These are phyloP conservation scores for Geosmithia putterillii DNA, from an alignment of 2,329 filamentous ascomycete species.

Conservation along the genomic window DNA sequence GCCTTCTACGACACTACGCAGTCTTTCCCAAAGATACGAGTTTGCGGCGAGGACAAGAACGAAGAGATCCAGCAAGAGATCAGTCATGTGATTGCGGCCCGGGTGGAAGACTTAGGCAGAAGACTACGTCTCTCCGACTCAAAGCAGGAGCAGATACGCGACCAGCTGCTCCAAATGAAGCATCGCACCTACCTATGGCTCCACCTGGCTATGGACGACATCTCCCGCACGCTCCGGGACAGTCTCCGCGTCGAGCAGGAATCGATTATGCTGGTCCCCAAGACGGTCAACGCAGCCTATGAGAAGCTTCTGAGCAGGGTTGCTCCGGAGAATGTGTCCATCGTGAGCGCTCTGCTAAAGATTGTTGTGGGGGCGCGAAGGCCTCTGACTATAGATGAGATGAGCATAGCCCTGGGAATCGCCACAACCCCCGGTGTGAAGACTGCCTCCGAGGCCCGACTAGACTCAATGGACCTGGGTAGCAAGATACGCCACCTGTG, in stretches of 20 bases:
- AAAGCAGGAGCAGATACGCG: background rate
- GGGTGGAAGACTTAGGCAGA: background rate
- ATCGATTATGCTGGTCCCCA: constrained; percentile 4
- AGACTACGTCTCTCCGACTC: background rate
- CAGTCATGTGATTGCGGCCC: constrained; percentile 3
- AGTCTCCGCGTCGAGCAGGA: no score
- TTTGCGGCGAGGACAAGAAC: constrained; percentile 4
- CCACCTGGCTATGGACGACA: constrained; percentile 3
- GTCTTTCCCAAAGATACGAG: constrained; percentile 2
- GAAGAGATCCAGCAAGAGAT: constrained; percentile 5
- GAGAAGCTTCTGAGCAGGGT: constrained; percentile 3
- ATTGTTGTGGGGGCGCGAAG: constrained; percentile 6
- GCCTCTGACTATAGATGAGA: constrained; percentile 4
- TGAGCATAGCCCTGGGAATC: background rate
- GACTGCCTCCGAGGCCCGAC: no score
- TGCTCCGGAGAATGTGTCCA: background rate
- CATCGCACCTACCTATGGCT: constrained; percentile 6
- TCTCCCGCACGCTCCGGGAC: constrained; percentile 1
- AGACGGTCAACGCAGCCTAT: constrained; percentile 4
- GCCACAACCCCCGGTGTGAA: background rate
- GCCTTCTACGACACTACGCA: background rate
- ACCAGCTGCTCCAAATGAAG: constrained; percentile 1
- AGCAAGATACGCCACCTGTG: background rate
- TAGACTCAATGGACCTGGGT: background rate
- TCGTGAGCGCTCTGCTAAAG: constrained; percentile 2